These are phyloP conservation scores for Fomitopsis pulvina DNA, from an alignment of 768 basidiomycete genomes.

Conservation along the genomic window DNA sequence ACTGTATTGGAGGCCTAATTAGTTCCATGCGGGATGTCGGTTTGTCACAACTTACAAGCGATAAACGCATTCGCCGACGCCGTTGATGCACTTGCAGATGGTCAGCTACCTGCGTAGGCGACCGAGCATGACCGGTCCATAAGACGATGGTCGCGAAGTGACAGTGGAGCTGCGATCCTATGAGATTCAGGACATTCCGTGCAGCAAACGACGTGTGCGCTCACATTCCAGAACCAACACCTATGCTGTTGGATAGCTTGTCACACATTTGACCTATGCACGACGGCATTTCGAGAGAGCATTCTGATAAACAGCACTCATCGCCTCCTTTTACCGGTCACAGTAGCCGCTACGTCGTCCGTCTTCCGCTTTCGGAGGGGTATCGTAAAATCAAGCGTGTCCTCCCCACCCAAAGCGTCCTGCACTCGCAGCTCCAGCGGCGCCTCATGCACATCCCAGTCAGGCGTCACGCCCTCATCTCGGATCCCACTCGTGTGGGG, in stretches of 20 bases:
- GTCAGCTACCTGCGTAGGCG: too few species aligned
- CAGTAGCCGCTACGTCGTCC: constrained; percentile 36
- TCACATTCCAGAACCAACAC: too few species aligned
- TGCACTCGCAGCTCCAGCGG: constrained; percentile 15
- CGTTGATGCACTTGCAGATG: too few species aligned
- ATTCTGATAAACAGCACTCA: constrained; percentile 23
- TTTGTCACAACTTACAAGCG: too few species aligned
- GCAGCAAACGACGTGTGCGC: too few species aligned
- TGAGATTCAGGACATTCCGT: too few species aligned
- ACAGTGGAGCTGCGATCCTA: too few species aligned
- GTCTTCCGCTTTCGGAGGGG: constrained; percentile 66
- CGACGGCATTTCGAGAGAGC: background rate
- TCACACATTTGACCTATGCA: background rate
- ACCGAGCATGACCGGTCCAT: too few species aligned
- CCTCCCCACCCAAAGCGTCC: constrained; percentile 36
- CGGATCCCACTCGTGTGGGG: constrained; percentile 61
- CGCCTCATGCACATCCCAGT: constrained; percentile 5
- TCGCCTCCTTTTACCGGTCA: constrained; percentile 62
- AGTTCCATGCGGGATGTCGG: too few species aligned
- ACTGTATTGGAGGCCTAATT: too few species aligned
- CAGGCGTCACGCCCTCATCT: constrained; percentile 9
- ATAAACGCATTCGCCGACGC: too few species aligned
- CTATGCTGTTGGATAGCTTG: background rate
- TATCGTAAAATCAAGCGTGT: constrained; percentile 61
- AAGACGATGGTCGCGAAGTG: too few species aligned